A percentile compares a stretch with the other conserved stretches of the same genome.
These are phyloP conservation scores for Colletotrichum siamense DNA, from an alignment of 2,329 filamentous ascomycete species.

Conservation along the genomic window DNA sequence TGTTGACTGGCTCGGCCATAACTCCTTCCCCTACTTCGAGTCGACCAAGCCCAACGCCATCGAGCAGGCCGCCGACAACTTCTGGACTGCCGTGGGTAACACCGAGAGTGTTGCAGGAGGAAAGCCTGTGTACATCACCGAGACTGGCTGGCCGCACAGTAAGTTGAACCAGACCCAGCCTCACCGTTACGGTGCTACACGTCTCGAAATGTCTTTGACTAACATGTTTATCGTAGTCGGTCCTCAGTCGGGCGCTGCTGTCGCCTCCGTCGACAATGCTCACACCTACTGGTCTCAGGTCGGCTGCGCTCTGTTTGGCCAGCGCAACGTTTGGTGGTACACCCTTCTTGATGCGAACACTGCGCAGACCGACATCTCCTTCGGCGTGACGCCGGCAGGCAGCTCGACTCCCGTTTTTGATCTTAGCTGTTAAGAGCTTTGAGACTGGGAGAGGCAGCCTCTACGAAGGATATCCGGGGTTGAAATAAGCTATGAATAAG, in stretches of 20 bases:
- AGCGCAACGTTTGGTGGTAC: slow-evolving; percentile 21
- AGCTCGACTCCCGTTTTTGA: slow-evolving; percentile 9
- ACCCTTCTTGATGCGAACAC: slow-evolving; percentile 13
- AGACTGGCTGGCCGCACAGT: slow-evolving; percentile 62
- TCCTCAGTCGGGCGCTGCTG: slow-evolving; percentile 44
- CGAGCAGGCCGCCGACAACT: slow-evolving; percentile 44
- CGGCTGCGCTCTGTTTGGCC: slow-evolving; percentile 8
- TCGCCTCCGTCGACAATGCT: slow-evolving; percentile 53
- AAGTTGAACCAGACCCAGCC: neutral
- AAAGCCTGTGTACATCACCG: slow-evolving; percentile 53
- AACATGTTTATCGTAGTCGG: slow-evolving; percentile 32
- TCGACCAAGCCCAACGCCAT: slow-evolving; percentile 30
- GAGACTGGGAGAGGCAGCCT: rapidly evolving
- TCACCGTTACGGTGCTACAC: neutral
- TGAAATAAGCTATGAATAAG: neutral
- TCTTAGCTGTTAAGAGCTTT: neutral
- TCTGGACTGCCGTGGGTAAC: slow-evolving; percentile 44
- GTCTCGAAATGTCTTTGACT: neutral
- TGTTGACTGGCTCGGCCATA: slow-evolving; percentile 58
- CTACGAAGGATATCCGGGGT: neutral
- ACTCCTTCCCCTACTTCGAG: slow-evolving; percentile 62
- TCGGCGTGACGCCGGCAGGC: neutral
- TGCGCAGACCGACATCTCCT: slow-evolving; percentile 1
- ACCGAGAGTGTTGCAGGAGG: slow-evolving; percentile 43
- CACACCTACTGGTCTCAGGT: slow-evolving; percentile 9